Conservation (phyloP, 176 grass and related monocot species). For the Elymus sibiricus region DNA sequence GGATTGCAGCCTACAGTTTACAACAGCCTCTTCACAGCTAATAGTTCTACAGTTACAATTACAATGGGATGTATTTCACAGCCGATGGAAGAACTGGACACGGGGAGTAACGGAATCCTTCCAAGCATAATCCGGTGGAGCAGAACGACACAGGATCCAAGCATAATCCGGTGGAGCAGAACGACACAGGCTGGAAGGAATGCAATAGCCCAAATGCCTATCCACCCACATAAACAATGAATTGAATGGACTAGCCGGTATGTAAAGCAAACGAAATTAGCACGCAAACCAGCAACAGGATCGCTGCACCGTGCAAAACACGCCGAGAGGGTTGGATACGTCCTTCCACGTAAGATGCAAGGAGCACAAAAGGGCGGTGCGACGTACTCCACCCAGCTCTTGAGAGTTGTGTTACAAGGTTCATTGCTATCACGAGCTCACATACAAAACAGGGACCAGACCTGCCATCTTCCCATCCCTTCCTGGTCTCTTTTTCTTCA, state of each 20-base stretch:
- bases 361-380: too few relatives aligned
- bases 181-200: background rate
- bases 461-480: constrained; percentile 92
- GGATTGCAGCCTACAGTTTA: background rate
- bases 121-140: background rate
- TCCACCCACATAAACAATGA: constrained; percentile 28
- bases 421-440: constrained; percentile 54
- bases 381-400: background rate
- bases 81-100: background rate
- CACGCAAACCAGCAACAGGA: background rate
- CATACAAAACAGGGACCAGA: constrained; percentile 92
- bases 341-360: background rate
- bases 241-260: constrained; percentile 30
- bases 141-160: background rate
- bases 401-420: background rate
- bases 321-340: background rate
- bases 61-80: constrained; percentile 21
- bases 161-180: background rate
- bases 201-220: background rate
- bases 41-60: constrained; percentile 31
- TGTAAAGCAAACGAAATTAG: background rate
- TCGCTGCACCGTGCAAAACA: background rate
- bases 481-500: constrained; percentile 98
- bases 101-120: background rate
- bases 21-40: background rate